A percentile compares a stretch with the other conserved stretches of the same genome.
Evolutionary conservation across 164 flowering plant species (phyloP).

Genomic region (Kingdonia uniflora): DNA sequence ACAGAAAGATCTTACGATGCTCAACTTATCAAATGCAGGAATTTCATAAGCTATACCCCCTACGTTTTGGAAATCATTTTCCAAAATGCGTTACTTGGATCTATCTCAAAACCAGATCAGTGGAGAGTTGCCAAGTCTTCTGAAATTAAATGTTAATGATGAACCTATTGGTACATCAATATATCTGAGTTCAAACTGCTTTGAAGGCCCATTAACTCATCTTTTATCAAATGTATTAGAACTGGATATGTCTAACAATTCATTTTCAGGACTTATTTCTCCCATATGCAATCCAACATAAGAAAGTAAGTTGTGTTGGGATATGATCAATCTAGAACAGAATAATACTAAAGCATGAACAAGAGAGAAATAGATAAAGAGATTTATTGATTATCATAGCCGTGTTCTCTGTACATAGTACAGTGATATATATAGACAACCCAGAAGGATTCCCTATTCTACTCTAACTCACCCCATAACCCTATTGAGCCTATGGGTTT

Average conservation of each 20-base stretch:
- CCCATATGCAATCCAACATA: background rate
- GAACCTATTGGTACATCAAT: background rate
- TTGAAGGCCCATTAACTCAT: background rate
- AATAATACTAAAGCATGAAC: too few relatives aligned
- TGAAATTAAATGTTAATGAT: too few relatives aligned
- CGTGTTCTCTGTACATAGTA: too few relatives aligned
- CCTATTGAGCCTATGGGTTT: too few relatives aligned
- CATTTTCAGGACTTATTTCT: background rate
- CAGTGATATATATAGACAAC: too few relatives aligned
- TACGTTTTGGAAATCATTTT: constrained; percentile 6
- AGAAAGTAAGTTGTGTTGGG: background rate
- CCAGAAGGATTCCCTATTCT: too few relatives aligned
- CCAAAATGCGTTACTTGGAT: background rate
- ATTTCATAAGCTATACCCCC: background rate
- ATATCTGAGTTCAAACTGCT: background rate
- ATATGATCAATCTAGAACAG: too few relatives aligned
- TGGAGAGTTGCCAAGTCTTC: constrained; percentile 1
- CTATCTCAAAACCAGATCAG: constrained; percentile 8
- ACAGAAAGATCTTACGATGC: background rate
- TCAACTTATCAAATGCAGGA: constrained; percentile 1
- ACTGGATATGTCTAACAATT: constrained; percentile 5
- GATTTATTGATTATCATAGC: too few relatives aligned
- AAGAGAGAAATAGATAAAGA: too few relatives aligned
- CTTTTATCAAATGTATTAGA: background rate
- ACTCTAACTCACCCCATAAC: too few relatives aligned